Base-by-base conservation (phyloP, 2,329 filamentous ascomycete genomes). In the Helicocarpus griseus region DNA sequence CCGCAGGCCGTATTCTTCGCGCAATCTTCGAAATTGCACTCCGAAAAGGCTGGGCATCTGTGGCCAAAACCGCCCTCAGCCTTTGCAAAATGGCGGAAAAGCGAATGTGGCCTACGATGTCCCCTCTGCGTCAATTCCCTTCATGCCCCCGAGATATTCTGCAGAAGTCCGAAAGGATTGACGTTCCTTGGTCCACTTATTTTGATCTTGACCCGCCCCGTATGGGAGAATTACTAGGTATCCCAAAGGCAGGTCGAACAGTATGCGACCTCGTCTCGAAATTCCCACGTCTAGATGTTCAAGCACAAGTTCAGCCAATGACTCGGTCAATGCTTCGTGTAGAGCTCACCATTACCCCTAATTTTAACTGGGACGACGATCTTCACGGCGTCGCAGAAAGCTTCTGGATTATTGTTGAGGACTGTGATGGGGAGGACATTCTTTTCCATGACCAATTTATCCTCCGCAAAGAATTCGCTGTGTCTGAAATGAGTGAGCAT, bases 81-180 rank as follows among this genome's bases (percentile, higher is more conserved):
- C 78, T 98, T 49, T 98, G 94, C 73, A 98, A 98, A 74, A 97
- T 95, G 89, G 93, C 91, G 0, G 93, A 98, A 74, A 95, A 95
- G 77, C 81, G 94, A 47, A 98, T 98, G 94, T 98, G 93, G 93
- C 90, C 91, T 13, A 97, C 91, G 5, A 98, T 97, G 93, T 88
- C 89, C 35, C 93, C 94, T 9, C 76, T 98, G 29, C 82, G 93
- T 50, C 93, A 98, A 63, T 98, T 98, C 64, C 81, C 86, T 3
- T 73, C 75, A 36, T 95, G 89, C 63, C 83, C 90, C 2, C 77
- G 82, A 38, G 91, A 97, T 53, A 87, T 97, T 49, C 75, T 97
- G 46, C 83, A 88, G 58, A 97, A 97, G 71, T 86, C 90, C 2
- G 93, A 98, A 73, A 81, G 90, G 59, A 95, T 97, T 55, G 90